Conservation (phyloP, 2,329 filamentous ascomycete genomes). For the Nemania sp. region DNA sequence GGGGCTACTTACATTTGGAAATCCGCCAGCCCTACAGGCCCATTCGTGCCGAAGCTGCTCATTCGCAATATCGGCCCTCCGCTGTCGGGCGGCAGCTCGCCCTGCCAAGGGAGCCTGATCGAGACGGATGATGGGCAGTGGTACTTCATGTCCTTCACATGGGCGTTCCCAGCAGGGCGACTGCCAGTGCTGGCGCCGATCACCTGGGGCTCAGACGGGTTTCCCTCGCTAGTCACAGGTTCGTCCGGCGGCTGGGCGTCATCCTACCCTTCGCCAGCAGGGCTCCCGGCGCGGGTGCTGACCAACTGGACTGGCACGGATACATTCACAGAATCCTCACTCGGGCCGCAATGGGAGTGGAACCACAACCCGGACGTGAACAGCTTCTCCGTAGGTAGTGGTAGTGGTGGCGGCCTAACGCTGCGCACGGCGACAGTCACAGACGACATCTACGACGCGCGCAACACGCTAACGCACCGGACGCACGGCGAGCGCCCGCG, state of each 20-base stretch:
- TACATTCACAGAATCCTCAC: slow-evolving; percentile 55
- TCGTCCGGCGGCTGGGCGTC: slow-evolving; percentile 61
- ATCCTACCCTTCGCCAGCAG: slow-evolving; percentile 55
- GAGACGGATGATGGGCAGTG: slow-evolving; percentile 64
- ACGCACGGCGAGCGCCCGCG: slow-evolving; percentile 59
- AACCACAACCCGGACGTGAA: slow-evolving; percentile 69
- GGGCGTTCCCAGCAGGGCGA: slow-evolving; percentile 66
- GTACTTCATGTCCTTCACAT: slow-evolving; percentile 70
- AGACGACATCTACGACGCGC: slow-evolving; percentile 60
- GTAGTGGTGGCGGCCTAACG: slow-evolving; percentile 56
- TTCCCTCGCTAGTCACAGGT: slow-evolving; percentile 56
- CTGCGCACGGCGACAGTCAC: slow-evolving; percentile 65
- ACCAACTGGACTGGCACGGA: slow-evolving; percentile 56
- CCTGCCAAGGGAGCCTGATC: slow-evolving; percentile 69
- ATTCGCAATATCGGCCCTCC: slow-evolving; percentile 59
- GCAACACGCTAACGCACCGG: slow-evolving; percentile 62
- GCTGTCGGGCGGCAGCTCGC: slow-evolving; percentile 57
- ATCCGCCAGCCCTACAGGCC: slow-evolving; percentile 62
- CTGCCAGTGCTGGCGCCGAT: slow-evolving; percentile 69
- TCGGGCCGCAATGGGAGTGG: slow-evolving; percentile 68
- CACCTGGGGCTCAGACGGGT: slow-evolving; percentile 64
- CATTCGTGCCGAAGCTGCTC: slow-evolving; percentile 61
- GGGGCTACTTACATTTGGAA: slow-evolving; percentile 62
- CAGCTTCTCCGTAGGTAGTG: slow-evolving; percentile 56
- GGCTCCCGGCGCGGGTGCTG: slow-evolving; percentile 46